phyloP scores from a whole-genome alignment of 2,329 filamentous ascomycete genomes.

The Aureobasidium pullulans region DNA sequence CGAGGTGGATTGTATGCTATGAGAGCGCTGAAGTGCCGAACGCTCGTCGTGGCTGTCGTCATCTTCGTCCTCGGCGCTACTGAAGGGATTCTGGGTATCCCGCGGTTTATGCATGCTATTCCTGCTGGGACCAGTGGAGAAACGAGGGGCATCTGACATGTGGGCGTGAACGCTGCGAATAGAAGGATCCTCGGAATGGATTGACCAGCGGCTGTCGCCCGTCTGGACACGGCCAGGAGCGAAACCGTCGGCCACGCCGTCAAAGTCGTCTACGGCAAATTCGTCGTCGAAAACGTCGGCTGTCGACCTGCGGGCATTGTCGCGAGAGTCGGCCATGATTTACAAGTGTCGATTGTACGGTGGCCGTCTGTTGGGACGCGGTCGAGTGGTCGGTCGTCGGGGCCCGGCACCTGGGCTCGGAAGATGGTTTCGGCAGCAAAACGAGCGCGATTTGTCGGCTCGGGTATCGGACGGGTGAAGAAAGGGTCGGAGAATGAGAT shows the following conservation, averaged over 20 bases:
- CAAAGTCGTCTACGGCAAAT: slow-evolving; percentile 34
- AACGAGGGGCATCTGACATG: slow-evolving; percentile 16
- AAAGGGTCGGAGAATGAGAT: not conserved
- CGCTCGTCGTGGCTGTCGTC: slow-evolving; percentile 19
- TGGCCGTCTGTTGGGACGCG: not conserved
- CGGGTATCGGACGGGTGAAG: not conserved
- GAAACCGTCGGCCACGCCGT: slow-evolving; percentile 42
- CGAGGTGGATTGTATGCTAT: slow-evolving; percentile 30
- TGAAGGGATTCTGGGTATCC: slow-evolving; percentile 26
- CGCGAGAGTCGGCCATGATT: slow-evolving; percentile 6
- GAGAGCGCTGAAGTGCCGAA: slow-evolving; percentile 18
- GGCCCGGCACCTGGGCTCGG: slow-evolving; percentile 10
- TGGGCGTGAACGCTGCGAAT: slow-evolving; percentile 27
- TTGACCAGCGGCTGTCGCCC: slow-evolving; percentile 16
- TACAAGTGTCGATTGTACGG: not conserved
- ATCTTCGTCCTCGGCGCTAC: slow-evolving; percentile 27
- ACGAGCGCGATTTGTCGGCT: slow-evolving; percentile 7
- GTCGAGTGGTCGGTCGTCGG: slow-evolving; percentile 3
- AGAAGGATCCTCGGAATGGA: slow-evolving; percentile 20
- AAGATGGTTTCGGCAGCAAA: slow-evolving; percentile 5
- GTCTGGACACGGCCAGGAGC: slow-evolving; percentile 30
- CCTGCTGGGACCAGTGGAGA: slow-evolving; percentile 13
- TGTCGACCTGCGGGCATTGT: not conserved
- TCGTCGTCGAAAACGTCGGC: slow-evolving; percentile 43
- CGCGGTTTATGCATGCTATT: slow-evolving; percentile 28